Evolutionary conservation across 2,329 filamentous ascomycete species (phyloP).

Genomic region (Biscogniauxia marginata): DNA sequence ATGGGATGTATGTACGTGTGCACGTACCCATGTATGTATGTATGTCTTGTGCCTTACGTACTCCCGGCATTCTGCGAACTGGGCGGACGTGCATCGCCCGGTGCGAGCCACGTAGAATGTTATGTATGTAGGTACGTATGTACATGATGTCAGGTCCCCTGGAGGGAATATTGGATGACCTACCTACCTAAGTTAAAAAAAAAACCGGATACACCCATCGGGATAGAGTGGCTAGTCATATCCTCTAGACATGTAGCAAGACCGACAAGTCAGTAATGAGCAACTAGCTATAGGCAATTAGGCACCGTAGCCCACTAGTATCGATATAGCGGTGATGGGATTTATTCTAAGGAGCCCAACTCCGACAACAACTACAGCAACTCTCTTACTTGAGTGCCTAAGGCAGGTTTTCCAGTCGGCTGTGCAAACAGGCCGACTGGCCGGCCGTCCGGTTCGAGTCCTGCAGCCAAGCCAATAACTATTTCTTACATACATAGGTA

Average conservation of each 20-base stretch:
- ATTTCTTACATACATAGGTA: neutral
- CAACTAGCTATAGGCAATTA: neutral
- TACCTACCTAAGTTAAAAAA: too few relatives aligned
- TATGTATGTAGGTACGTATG: too few relatives aligned
- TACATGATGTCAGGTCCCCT: neutral
- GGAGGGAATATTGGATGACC: too few relatives aligned
- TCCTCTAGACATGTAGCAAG: too few relatives aligned
- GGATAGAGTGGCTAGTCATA: too few relatives aligned
- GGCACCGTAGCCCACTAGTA: too few relatives aligned
- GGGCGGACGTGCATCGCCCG: neutral
- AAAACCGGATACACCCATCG: neutral
- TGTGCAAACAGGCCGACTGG: neutral
- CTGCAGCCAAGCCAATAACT: neutral
- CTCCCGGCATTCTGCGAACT: neutral
- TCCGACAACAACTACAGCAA: neutral
- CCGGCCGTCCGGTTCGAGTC: neutral
- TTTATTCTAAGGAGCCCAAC: too few relatives aligned
- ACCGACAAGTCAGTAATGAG: neutral
- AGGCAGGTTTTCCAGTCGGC: neutral
- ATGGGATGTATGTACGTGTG: slow-evolving; percentile 1
- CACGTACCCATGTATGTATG: slow-evolving; percentile 4
- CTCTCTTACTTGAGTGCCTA: neutral
- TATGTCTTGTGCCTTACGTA: slow-evolving; percentile 3
- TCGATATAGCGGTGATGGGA: too few relatives aligned
- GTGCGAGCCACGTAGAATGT: neutral